phyloP scores from a whole-genome alignment of 176 grass and related monocot genomes.

The Aegilops speltoides region DNA sequence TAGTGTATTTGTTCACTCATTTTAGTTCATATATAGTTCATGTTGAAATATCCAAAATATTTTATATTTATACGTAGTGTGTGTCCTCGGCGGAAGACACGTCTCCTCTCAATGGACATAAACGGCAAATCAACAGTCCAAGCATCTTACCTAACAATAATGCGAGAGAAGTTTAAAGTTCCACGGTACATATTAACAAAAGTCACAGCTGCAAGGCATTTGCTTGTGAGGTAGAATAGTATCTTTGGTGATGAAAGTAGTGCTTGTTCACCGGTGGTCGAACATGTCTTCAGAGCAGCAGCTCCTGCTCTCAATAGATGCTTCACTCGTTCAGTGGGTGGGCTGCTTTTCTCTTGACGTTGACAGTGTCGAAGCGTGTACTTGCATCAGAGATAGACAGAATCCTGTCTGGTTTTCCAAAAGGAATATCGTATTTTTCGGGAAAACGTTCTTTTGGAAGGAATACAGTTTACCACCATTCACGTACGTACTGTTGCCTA shows the following conservation, averaged over 20 bases:
- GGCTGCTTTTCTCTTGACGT: not conserved
- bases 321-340: not conserved
- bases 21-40: too few species aligned
- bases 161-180: too few species aligned
- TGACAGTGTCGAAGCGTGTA: not conserved
- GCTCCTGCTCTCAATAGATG: not conserved
- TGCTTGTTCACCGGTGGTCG: not conserved
- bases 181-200: not conserved
- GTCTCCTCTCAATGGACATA: not conserved
- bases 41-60: too few species aligned
- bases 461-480: not conserved
- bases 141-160: not conserved
- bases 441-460: not conserved
- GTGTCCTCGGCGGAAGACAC: too few species aligned
- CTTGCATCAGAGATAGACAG: not conserved
- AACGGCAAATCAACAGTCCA: not conserved
- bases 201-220: not conserved
- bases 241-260: not conserved
- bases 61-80: too few species aligned
- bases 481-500: too few species aligned
- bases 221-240: not conserved
- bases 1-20: too few species aligned
- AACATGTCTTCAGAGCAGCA: not conserved
- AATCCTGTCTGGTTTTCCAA: not conserved
- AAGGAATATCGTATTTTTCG: not conserved